Conservation (phyloP, 805 yeast genomes). For the Saturnispora ahearnii region DNA sequence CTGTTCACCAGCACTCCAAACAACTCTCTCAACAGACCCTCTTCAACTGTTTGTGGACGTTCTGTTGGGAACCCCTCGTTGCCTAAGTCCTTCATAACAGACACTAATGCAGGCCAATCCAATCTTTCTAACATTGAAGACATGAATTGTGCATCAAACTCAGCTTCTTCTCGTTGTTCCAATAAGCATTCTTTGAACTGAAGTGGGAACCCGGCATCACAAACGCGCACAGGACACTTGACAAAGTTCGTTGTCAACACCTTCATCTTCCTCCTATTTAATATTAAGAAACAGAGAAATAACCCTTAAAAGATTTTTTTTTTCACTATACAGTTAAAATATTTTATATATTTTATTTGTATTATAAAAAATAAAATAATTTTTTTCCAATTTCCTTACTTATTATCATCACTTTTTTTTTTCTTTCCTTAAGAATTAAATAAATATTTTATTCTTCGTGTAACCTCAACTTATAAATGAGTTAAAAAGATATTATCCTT, state of each 20-base stretch:
- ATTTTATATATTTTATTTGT: too few species aligned
- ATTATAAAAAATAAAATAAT: too few species aligned
- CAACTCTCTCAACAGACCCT: constrained; percentile 58
- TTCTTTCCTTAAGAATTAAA: neutral
- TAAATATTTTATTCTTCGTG: too few species aligned
- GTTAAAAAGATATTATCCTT: neutral
- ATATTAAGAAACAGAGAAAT: neutral
- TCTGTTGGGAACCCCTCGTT: constrained; percentile 49
- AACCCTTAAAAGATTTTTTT: neutral
- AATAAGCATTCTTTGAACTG: constrained; percentile 58
- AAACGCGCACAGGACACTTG: constrained; percentile 79
- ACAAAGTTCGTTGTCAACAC: constrained; percentile 94
- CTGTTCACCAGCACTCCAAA: constrained; percentile 79
- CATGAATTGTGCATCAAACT: constrained; percentile 75
- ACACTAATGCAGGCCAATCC: constrained; percentile 78
- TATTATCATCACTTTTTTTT: neutral
- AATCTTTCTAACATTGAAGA: constrained; percentile 67
- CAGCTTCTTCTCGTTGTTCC: constrained; percentile 61
- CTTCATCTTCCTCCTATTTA: constrained; percentile 52
- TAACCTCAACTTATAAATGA: neutral
- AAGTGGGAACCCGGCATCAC: constrained; percentile 82
- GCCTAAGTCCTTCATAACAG: constrained; percentile 70
- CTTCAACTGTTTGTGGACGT: constrained; percentile 49
- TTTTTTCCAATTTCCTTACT: too few species aligned
- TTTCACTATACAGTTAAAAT: too few species aligned